These are phyloP conservation scores for Yamadazyma laniorum DNA, from an alignment of 805 yeast genomes.

Conservation along the genomic window DNA sequence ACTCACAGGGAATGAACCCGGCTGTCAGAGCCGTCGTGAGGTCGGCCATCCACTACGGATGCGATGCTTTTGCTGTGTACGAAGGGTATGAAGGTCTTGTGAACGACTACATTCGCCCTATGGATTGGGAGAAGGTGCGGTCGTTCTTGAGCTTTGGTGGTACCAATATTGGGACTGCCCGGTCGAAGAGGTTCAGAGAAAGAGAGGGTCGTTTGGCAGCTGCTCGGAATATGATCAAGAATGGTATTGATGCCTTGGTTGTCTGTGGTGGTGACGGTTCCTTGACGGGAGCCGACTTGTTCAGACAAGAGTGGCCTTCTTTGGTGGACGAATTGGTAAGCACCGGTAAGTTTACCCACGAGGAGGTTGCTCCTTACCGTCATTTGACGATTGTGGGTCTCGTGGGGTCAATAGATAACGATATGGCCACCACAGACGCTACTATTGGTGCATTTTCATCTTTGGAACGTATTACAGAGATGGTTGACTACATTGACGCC, in stretches of 20 bases:
- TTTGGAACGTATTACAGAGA: conserved; percentile 68
- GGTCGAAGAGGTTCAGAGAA: conserved; percentile 66
- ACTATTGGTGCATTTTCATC: conserved; percentile 83
- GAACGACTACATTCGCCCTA: conserved; percentile 51
- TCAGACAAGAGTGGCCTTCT: conserved; percentile 76
- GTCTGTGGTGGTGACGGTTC: conserved; percentile 88
- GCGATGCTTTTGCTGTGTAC: conserved; percentile 64
- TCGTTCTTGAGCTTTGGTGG: conserved; percentile 73
- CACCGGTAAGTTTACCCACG: conserved; percentile 43
- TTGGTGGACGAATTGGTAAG: conserved; percentile 55
- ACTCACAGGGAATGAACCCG: conserved; percentile 80
- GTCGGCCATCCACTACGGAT: conserved; percentile 61
- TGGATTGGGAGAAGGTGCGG: conserved; percentile 72
- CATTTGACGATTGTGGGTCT: conserved; percentile 70
- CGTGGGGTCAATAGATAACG: conserved; percentile 83
- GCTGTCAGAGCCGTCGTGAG: conserved; percentile 72
- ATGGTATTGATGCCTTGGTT: conserved; percentile 74
- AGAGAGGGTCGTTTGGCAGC: conserved; percentile 63
- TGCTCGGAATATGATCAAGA: conserved; percentile 61
- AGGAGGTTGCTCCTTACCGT: conserved; percentile 47
- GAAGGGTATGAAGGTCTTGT: conserved; percentile 78
- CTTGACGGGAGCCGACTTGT: conserved; percentile 76
- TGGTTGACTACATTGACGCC: conserved; percentile 79
- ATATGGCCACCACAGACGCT: conserved; percentile 81
- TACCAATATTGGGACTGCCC: conserved; percentile 76